Evolutionary conservation across 441 rosid genomes (phyloP), one percentile per base, ranked within the genome.

Genomic region (Flueggea neowawraea): DNA sequence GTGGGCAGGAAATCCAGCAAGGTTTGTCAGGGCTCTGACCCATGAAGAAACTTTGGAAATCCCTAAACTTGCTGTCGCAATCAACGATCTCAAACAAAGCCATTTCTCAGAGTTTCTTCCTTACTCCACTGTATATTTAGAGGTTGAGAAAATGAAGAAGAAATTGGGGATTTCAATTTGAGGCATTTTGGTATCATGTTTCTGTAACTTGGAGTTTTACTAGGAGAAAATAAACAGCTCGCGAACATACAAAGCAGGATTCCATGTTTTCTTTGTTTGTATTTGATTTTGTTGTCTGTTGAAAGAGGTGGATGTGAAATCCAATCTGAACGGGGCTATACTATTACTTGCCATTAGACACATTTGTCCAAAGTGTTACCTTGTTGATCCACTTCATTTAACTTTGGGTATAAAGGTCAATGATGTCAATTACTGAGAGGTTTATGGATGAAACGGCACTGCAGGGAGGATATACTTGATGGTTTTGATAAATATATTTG

Each of bases 1-100:
- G 33, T 95, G 97, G 99, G 98, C 97, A 43, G 99, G 99, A 49
- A 95, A 95, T 71, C 99, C 98, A 17, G 98, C 98, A 17, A 84
- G 86, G 82, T 88, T 86, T 71, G 89, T 95, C 12, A 73, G 99
- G 72, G 66, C 86, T 2, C 82, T 95, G 62, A 85, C 97, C 55
- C 91, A 91, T 44, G 99, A 90, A 74, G 99, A 90, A 82, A 88
- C 91, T 50, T 57, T 89, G 61, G 98, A 95, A 75, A 95, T 95
- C 68, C 90, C 97, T 0, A 91, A 95, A 68, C 98, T 95, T 13
- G 97, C 99, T 1, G 97, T 88, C 51, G 99, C 99, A 64, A 85
- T 95, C 16, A 88, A 84, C 52, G 96, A 95, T 84, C 85, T 85
- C 47, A 91, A 98, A 83, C 84, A 79, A 55, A 77, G 71, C 66